Base-by-base conservation (phyloP, 495 filamentous ascomycete species). In the Neurospora intermedia region DNA sequence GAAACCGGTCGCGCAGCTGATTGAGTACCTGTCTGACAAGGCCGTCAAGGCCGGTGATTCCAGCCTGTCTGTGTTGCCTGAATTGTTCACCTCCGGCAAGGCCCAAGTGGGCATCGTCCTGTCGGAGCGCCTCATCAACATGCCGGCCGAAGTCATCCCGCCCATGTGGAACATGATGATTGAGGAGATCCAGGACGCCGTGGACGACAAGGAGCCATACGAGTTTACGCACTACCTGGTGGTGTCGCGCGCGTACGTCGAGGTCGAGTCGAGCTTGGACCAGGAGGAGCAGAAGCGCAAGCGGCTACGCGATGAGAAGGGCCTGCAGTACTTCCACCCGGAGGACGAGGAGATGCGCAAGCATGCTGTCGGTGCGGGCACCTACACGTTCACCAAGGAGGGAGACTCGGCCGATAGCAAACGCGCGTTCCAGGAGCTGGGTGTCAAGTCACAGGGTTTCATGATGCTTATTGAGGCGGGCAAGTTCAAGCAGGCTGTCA, bases 121-220 rank as follows among this genome's bases (percentile, higher is more conserved):
- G 39, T 92, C 93, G 0, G 96, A 99, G 81, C 89, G 96, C 18
- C 81, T 98, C 74, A 92, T 98, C 85, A 99, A 99, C 83, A 93
- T 97, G 85, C 96, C 96, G 20, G 85, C 92, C 38, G 92, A 98
- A 82, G 89, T 97, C 70, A 87, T 94, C 27, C 96, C 96, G 43
- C 95, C 96, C 11, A 94, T 99, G 94, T 98, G 98, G 87, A 90
- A 86, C 75, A 97, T 97, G 93, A 87, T 99, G 43, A 85, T 92
- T 45, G 94, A 97, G 80, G 96, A 99, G 86, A 92, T 98, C 73
- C 85, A 90, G 74, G 94, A 91, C 84, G 96, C 96, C 4, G 82
- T 96, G 6, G 90, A 96, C 77, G 94, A 98, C 75, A 92, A 91
- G 77, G 94, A 98, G 80, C 94, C 94, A 4, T 98, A 97, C 80